Percentiles rank a stretch among this genome's conserved stretches.
Evolutionary conservation across 371 early-diverging fungal species (phyloP).

Genomic region (Dipsacomyces acuminosporus): DNA sequence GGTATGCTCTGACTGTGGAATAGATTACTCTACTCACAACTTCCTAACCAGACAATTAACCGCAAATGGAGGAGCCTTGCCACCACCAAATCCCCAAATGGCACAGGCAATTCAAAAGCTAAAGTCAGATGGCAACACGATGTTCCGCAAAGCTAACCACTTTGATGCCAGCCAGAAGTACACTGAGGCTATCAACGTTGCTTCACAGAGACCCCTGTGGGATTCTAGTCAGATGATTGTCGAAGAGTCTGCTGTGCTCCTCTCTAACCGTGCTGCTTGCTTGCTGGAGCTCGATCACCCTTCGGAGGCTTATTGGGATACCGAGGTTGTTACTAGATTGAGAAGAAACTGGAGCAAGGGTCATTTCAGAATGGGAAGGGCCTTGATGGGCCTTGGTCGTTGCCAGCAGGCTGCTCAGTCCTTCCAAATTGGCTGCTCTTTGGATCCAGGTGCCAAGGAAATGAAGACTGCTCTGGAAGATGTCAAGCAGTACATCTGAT

Average conservation of each 20-base stretch:
- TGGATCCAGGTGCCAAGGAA: slow-evolving; percentile 67
- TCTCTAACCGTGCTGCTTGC: slow-evolving; percentile 70
- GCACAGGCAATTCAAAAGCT: slow-evolving; percentile 61
- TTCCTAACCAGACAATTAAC: slow-evolving; percentile 52
- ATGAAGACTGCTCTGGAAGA: slow-evolving; percentile 52
- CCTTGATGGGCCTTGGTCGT: slow-evolving; percentile 61
- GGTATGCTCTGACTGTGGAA: slow-evolving; percentile 50
- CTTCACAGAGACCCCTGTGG: slow-evolving; percentile 72
- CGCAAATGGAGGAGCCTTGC: slow-evolving; percentile 55
- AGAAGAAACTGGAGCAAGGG: slow-evolving; percentile 76
- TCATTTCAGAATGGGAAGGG: slow-evolving; percentile 73
- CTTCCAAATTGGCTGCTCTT: slow-evolving; percentile 60
- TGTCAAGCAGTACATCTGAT: slow-evolving; percentile 34
- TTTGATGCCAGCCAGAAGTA: slow-evolving; percentile 67
- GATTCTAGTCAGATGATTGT: slow-evolving; percentile 61
- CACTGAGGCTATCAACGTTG: slow-evolving; percentile 65
- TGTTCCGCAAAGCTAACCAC: slow-evolving; percentile 61
- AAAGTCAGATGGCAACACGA: slow-evolving; percentile 70
- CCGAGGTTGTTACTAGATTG: slow-evolving; percentile 67
- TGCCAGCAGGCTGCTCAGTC: slow-evolving; percentile 64
- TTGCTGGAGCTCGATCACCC: slow-evolving; percentile 60
- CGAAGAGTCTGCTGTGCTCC: slow-evolving; percentile 65
- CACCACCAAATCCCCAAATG: slow-evolving; percentile 67
- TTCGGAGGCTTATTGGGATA: slow-evolving; percentile 70
- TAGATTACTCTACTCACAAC: slow-evolving; percentile 54